A percentile compares a stretch with the other conserved stretches of the same genome.
These are phyloP conservation scores for Ceratocystis alfenasii DNA, from an alignment of 2,329 filamentous ascomycete genomes.

Conservation along the genomic window DNA sequence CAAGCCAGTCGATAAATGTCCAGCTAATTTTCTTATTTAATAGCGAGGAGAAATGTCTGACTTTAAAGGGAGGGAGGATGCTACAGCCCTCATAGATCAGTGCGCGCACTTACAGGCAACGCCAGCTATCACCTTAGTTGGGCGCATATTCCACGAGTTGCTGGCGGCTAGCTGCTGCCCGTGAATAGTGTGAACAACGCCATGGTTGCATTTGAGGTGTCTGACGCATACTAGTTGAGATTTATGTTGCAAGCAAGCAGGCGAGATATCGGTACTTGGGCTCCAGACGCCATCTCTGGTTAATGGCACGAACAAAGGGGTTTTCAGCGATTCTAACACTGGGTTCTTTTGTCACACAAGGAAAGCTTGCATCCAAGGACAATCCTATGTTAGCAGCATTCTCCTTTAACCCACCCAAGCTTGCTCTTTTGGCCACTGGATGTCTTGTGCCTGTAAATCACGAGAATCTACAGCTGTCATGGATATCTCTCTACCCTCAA, in stretches of 20 bases:
- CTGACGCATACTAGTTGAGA: too few relatives aligned
- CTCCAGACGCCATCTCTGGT: background rate
- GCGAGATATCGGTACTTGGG: slow-evolving; percentile 1
- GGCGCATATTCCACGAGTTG: background rate
- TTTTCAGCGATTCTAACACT: background rate
- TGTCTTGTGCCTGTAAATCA: background rate
- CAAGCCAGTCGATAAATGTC: background rate
- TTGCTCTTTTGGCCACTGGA: background rate
- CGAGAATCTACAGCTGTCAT: background rate
- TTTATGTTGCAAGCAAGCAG: too few relatives aligned
- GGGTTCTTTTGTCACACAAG: background rate
- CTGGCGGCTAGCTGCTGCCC: background rate
- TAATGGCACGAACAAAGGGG: background rate
- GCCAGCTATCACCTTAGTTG: background rate
- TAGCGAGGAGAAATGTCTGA: background rate
- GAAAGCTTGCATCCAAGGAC: background rate
- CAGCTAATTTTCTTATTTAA: background rate
- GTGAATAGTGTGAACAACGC: background rate
- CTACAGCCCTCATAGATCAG: background rate
- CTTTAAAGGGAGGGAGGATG: too few relatives aligned
- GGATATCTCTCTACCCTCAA: background rate
- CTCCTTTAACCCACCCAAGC: background rate
- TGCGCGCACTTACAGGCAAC: background rate
- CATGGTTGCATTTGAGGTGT: background rate
- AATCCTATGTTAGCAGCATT: background rate